A percentile compares a stretch with the other conserved stretches of the same genome.
Evolutionary conservation across 108 stramenopile species (phyloP).

Genomic region (Poteriospumella lacustris): DNA sequence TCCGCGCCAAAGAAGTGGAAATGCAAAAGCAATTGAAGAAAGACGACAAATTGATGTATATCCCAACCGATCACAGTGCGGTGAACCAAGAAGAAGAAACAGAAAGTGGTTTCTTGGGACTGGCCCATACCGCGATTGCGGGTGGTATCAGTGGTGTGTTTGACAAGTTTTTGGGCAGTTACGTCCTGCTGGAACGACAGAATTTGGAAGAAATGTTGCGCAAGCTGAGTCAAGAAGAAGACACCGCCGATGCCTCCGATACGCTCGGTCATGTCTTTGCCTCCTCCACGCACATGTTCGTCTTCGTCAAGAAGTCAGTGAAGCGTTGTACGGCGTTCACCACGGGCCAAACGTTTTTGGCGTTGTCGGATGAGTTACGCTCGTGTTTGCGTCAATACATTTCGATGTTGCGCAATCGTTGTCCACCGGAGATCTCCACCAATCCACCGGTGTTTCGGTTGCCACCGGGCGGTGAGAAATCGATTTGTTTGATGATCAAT

Average conservation of each 20-base stretch:
- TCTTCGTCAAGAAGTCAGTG: constrained; percentile 92
- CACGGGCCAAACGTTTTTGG: constrained; percentile 85
- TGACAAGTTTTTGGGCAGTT: constrained; percentile 91
- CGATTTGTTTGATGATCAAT: constrained; percentile 83
- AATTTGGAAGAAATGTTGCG: constrained; percentile 78
- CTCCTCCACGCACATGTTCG: constrained; percentile 80
- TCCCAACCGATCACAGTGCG: constrained; percentile 21
- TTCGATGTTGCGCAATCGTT: constrained; percentile 66
- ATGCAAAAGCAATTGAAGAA: neutral
- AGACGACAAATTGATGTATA: constrained; percentile 5
- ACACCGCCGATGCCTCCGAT: constrained; percentile 64
- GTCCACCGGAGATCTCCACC: constrained; percentile 63
- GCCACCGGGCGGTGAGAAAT: constrained; percentile 73
- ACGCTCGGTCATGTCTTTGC: constrained; percentile 80
- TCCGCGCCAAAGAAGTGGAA: neutral
- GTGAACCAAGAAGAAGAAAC: constrained; percentile 33
- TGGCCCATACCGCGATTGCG: constrained; percentile 65
- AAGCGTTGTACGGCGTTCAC: constrained; percentile 84
- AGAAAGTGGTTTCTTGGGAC: constrained; percentile 30
- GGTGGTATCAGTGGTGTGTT: constrained; percentile 73
- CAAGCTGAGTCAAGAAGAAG: constrained; percentile 37
- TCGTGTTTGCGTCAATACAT: constrained; percentile 56
- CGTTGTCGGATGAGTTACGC: constrained; percentile 77
- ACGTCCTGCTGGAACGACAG: constrained; percentile 78
- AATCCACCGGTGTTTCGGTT: constrained; percentile 38